Evolutionary conservation across 352 stramenopile genomes (phyloP).

Genomic region (Pythium chondricola): DNA sequence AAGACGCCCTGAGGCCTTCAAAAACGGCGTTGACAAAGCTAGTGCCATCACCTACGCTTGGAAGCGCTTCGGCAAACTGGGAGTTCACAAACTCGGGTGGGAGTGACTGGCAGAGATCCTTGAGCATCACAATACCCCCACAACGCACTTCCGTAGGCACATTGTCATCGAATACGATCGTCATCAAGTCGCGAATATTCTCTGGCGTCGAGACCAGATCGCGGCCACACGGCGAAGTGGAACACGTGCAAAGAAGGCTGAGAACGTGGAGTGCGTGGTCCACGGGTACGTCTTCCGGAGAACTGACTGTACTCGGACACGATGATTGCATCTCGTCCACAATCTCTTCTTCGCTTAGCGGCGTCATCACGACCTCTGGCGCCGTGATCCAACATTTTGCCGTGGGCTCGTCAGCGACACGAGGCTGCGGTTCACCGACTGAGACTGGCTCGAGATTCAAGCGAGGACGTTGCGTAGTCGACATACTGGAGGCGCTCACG

Average conservation of each 20-base stretch:
- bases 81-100: conserved; percentile 27
- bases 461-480: conserved; percentile 5
- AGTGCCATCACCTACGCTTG: conserved; percentile 1
- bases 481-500: not conserved
- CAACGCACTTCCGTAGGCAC: conserved; percentile 43
- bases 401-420: conserved; percentile 36
- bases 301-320: conserved; percentile 23
- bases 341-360: conserved; percentile 45
- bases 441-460: conserved; percentile 67
- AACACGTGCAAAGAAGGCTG: conserved; percentile 52
- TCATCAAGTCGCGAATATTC: conserved; percentile 57
- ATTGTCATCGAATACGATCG: conserved; percentile 43
- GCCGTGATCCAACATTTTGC: conserved; percentile 60
- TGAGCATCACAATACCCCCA: conserved; percentile 37
- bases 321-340: conserved; percentile 42
- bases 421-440: conserved; percentile 53
- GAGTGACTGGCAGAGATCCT: conserved; percentile 31
- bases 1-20: conserved; percentile 16
- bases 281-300: conserved; percentile 23
- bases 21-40: conserved; percentile 40
- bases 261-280: conserved; percentile 66
- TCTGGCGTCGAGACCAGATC: conserved; percentile 45
- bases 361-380: conserved; percentile 39
- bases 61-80: conserved; percentile 27
- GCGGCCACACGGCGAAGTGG: conserved; percentile 44